Conservation (phyloP, 169 alveolate species). For the Babesia bigemina region DNA sequence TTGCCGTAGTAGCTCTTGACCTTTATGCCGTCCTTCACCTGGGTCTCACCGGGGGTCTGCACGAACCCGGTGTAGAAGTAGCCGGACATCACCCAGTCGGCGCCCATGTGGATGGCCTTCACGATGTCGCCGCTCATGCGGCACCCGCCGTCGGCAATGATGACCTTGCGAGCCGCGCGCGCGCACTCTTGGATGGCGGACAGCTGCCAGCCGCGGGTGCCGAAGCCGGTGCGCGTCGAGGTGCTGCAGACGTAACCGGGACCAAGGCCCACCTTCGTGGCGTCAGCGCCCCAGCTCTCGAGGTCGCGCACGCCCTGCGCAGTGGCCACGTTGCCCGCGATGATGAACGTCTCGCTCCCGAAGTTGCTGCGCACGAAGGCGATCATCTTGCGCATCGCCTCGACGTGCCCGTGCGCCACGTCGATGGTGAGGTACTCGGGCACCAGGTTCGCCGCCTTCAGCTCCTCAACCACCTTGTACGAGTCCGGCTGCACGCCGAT, state of each 20-base stretch:
- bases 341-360: constrained; percentile 68
- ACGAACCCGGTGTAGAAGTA: constrained; percentile 88
- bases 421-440: constrained; percentile 64
- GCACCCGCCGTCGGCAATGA: constrained; percentile 95
- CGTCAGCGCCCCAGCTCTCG: constrained; percentile 88
- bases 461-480: constrained; percentile 46
- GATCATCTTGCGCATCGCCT: constrained; percentile 26
- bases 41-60: constrained; percentile 92
- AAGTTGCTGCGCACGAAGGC: constrained; percentile 26
- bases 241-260: constrained; percentile 96
- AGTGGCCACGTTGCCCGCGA: constrained; percentile 95
- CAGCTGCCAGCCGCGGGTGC: constrained; percentile 89
- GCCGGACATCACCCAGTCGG: constrained; percentile 92
- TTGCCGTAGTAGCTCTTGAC: constrained; percentile 86
- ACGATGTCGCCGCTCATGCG: constrained; percentile 90
- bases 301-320: constrained; percentile 85
- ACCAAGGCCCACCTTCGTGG: constrained; percentile 91
- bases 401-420: constrained; percentile 63
- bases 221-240: constrained; percentile 81
- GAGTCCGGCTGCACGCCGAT: constrained; percentile 48
- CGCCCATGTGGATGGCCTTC: constrained; percentile 90
- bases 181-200: constrained; percentile 88
- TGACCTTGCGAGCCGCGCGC: constrained; percentile 73
- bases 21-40: constrained; percentile 81
- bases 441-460: constrained; percentile 22